phyloP scores from a whole-genome alignment of 257 asterid species.

The Ballota nigra region DNA sequence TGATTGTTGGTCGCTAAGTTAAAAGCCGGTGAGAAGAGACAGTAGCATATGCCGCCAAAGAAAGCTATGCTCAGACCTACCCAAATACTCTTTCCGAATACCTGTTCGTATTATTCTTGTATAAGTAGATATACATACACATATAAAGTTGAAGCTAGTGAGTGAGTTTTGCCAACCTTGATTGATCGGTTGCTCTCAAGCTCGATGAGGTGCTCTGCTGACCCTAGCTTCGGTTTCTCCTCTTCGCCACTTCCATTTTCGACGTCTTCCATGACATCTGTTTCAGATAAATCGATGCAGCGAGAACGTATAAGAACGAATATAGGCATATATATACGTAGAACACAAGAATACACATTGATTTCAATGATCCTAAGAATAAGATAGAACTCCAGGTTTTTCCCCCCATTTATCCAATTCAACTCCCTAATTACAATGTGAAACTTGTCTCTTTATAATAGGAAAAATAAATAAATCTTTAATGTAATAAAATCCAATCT shows the following conservation, averaged over 20 bases:
- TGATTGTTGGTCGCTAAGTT: slow-evolving; percentile 57
- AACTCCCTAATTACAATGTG: too few relatives aligned
- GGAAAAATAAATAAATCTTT: too few relatives aligned
- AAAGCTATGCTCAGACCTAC: slow-evolving; percentile 43
- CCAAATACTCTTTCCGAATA: slow-evolving; percentile 42
- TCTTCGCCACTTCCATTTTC: slow-evolving; percentile 27
- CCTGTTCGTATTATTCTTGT: slow-evolving; percentile 21
- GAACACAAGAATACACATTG: too few relatives aligned
- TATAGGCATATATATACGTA: too few relatives aligned
- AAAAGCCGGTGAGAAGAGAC: slow-evolving; percentile 53
- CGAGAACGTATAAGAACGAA: too few relatives aligned
- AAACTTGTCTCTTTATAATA: too few relatives aligned
- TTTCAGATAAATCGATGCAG: not conserved
- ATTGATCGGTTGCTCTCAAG: slow-evolving; percentile 45
- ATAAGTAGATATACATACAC: not conserved
- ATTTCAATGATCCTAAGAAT: too few relatives aligned
- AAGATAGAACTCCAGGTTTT: too few relatives aligned
- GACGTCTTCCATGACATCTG: slow-evolving; percentile 22
- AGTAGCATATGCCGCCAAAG: slow-evolving; percentile 41
- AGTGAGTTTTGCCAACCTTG: slow-evolving; percentile 27
- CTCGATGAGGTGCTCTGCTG: slow-evolving; percentile 41
- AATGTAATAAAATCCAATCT: too few relatives aligned
- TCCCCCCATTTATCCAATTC: too few relatives aligned
- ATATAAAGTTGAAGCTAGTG: not conserved
- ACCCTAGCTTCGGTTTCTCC: slow-evolving; percentile 33